These are phyloP conservation scores for Neurospora sp. DNA, from an alignment of 495 filamentous ascomycete species.

Conservation along the genomic window DNA sequence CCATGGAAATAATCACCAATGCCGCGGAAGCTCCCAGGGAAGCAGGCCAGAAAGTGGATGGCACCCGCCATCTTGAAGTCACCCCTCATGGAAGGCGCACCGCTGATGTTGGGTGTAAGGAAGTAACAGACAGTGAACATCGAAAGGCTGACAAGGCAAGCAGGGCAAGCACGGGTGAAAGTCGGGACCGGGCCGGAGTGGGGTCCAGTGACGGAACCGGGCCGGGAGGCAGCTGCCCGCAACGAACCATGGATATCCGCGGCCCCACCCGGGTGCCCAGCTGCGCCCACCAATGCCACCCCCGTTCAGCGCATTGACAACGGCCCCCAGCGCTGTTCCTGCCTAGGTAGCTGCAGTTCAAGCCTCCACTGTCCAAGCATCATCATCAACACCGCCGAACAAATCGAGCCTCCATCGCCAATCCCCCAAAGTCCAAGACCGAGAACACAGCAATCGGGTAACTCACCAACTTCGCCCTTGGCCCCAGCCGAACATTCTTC, in stretches of 20 bases:
- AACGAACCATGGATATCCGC: background rate
- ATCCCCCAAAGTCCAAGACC: background rate
- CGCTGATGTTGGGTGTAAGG: background rate
- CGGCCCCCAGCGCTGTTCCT: background rate
- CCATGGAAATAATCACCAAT: background rate
- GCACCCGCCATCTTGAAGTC: background rate
- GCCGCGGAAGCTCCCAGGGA: background rate
- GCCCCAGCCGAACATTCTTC: background rate
- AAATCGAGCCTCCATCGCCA: background rate
- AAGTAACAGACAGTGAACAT: background rate
- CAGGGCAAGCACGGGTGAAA: background rate
- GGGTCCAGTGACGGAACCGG: background rate
- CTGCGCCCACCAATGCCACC: background rate
- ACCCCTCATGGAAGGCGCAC: background rate
- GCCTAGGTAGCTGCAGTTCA: background rate
- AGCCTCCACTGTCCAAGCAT: background rate
- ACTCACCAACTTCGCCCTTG: background rate
- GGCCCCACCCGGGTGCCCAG: background rate
- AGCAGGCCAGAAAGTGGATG: background rate
- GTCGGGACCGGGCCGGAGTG: background rate
- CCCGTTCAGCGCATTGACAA: background rate
- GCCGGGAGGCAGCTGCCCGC: background rate
- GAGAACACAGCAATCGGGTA: background rate
- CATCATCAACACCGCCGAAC: background rate
- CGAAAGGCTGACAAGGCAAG: background rate